A percentile compares a stretch with the other conserved stretches of the same genome.
Conservation (phyloP, 2,329 filamentous ascomycete genomes). For the Teratosphaeria zuluensis region DNA sequence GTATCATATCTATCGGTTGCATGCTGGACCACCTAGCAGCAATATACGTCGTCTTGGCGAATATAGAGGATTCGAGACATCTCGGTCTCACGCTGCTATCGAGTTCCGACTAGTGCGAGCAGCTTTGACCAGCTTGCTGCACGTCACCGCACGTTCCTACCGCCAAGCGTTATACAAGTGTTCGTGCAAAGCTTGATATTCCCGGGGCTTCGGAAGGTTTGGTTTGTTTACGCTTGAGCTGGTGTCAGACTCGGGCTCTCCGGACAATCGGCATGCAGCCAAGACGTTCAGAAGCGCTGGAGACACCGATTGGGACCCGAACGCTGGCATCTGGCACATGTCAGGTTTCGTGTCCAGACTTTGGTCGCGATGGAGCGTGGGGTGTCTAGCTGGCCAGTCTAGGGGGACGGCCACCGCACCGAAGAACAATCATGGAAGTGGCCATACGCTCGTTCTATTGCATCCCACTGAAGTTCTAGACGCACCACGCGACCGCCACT, state of each 20-base stretch:
- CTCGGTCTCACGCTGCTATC: neutral
- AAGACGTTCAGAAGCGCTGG: neutral
- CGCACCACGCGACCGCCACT: neutral
- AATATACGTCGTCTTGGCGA: neutral
- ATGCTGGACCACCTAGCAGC: neutral
- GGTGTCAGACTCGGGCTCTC: neutral
- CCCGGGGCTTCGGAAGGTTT: neutral
- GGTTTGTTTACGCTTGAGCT: neutral
- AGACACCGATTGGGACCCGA: too few species aligned
- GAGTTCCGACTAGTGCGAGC: neutral
- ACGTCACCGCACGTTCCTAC: neutral
- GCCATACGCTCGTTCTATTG: neutral
- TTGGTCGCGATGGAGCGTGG: neutral
- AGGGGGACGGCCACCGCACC: neutral
- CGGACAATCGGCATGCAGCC: neutral
- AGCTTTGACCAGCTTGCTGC: neutral
- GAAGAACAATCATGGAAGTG: neutral
- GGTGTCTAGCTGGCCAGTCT: neutral
- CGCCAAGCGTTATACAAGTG: neutral
- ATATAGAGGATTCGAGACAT: neutral
- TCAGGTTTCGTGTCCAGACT: neutral
- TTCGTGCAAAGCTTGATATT: neutral
- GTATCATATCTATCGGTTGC: neutral
- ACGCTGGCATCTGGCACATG: too few species aligned
- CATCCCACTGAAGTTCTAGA: neutral